Evolutionary conservation across 1,139 yeast species (phyloP), one percentile per base, ranked within the genome.

Genomic region (Yamadazyma pseudoaaseri): DNA sequence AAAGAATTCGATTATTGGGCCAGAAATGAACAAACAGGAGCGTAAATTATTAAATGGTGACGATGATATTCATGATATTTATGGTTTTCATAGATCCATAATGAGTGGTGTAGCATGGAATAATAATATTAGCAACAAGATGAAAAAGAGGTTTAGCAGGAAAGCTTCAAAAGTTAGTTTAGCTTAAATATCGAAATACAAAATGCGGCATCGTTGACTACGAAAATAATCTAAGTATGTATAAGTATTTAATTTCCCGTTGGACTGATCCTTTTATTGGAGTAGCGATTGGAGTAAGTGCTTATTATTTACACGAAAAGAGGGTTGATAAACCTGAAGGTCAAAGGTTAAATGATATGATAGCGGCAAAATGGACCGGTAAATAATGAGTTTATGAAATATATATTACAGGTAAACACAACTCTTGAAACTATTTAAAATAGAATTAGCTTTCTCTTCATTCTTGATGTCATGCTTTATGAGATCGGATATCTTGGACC

Each of bases 41-140:
- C 48, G 68, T 35, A 56, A 60, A 33, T 55, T 72, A 3, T 56
- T 71, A 21, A 40, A 33, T 23, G 46, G 49, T 12, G 59, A 58
- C 43, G 62, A 63, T 29, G 60, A 60, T 37, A 57, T 68, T 45
- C 69, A 69, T 48, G 74, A 71, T 37, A 66, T 69, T 6, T 68
- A 73, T 40, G 79, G 76, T 16, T 72, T 72, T 44, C 66, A 71
- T 41, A 58, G 72, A 29, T 65, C 76, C 14, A 73, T 76, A 10
- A 69, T 76, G 69, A 73, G 75, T 44, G 75, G 79, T 0, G 70
- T 74, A 34, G 73, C 68, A 25, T 76, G 82, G 82, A 76, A 76
- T 48, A 73, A 70, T 31, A 70, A 66, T 40, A 64, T 76, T 35
- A 73, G 76, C 44, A 69, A 65, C 39, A 66, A 72, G 44, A 68